These are phyloP conservation scores for Geotrichum fermentans DNA, from an alignment of 1,139 yeast species.

Conservation along the genomic window DNA sequence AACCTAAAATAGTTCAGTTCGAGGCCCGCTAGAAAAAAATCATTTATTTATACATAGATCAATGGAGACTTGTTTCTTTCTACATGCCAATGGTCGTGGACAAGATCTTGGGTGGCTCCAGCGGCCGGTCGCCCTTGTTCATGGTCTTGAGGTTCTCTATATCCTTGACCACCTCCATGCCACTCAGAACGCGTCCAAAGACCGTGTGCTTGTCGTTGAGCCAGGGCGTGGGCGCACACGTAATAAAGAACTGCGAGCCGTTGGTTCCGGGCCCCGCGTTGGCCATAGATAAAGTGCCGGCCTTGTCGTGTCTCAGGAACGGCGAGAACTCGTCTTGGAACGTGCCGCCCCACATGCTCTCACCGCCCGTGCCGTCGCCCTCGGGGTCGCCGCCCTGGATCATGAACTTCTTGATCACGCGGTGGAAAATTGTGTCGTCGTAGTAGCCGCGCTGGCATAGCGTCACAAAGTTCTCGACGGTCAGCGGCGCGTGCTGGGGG, in stretches of 20 bases:
- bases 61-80: background rate
- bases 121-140: constrained; percentile 34
- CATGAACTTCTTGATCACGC: constrained; percentile 49
- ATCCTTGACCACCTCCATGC: constrained; percentile 37
- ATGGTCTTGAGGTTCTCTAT: constrained; percentile 30
- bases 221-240: constrained; percentile 44
- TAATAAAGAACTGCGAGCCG: constrained; percentile 62
- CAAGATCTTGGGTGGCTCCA: constrained; percentile 34
- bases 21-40: constrained; percentile 51
- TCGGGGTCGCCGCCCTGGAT: constrained; percentile 51
- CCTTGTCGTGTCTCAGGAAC: constrained; percentile 40
- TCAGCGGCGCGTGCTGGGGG: constrained; percentile 41
- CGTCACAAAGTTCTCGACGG: constrained; percentile 45
- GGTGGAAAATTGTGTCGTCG: constrained; percentile 44
- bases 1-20: constrained; percentile 45
- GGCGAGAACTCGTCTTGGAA: constrained; percentile 46
- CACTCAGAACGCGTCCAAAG: constrained; percentile 50
- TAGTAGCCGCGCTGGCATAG: constrained; percentile 42
- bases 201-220: constrained; percentile 56
- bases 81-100: constrained; percentile 22
- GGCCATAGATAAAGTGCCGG: constrained; percentile 53
- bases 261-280: constrained; percentile 60
- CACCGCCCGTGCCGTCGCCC: constrained; percentile 51
- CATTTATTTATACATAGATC: constrained; percentile 5
- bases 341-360: constrained; percentile 41